A percentile compares a stretch with the other conserved stretches of the same genome.
Evolutionary conservation across 2,329 filamentous ascomycete species (phyloP).

Genomic region (Verticillium dahliae): DNA sequence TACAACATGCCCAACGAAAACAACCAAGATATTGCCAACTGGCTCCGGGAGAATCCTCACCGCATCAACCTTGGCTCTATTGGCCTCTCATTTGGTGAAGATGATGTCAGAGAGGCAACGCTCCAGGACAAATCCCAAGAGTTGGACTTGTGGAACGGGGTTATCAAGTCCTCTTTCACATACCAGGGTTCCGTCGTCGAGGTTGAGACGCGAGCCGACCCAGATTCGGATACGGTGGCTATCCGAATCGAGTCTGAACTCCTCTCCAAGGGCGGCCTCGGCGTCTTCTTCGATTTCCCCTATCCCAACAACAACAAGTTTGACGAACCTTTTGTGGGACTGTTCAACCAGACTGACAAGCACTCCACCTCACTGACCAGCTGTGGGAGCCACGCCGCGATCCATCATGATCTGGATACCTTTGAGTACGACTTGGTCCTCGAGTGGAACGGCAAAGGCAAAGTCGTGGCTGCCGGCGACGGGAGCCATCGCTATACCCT

Average conservation of each 20-base stretch:
- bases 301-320: conserved; percentile 44
- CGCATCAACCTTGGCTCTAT: conserved; percentile 41
- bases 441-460: conserved; percentile 26
- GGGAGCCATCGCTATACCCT: conserved; percentile 38
- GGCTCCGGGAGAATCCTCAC: conserved; percentile 42
- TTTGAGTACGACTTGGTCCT: conserved; percentile 34
- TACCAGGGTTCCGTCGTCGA: conserved; percentile 29
- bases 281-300: conserved; percentile 46
- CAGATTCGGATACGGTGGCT: conserved; percentile 37
- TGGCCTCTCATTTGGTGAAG: conserved; percentile 35
- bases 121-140: conserved; percentile 32
- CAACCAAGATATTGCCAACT: conserved; percentile 32
- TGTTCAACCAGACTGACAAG: conserved; percentile 38
- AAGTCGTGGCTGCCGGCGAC: conserved; percentile 23
- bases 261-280: conserved; percentile 27
- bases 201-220: conserved; percentile 37
- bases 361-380: conserved; percentile 31
- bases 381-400: conserved; percentile 23
- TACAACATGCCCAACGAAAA: conserved; percentile 34
- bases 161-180: conserved; percentile 34
- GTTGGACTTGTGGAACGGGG: conserved; percentile 41
- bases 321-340: conserved; percentile 46
- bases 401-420: conserved; percentile 34
- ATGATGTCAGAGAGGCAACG: conserved; percentile 30
- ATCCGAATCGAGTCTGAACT: conserved; percentile 34